These are phyloP conservation scores for Calonectria crousiana DNA, from an alignment of 2,329 filamentous ascomycete genomes.

Conservation along the genomic window DNA sequence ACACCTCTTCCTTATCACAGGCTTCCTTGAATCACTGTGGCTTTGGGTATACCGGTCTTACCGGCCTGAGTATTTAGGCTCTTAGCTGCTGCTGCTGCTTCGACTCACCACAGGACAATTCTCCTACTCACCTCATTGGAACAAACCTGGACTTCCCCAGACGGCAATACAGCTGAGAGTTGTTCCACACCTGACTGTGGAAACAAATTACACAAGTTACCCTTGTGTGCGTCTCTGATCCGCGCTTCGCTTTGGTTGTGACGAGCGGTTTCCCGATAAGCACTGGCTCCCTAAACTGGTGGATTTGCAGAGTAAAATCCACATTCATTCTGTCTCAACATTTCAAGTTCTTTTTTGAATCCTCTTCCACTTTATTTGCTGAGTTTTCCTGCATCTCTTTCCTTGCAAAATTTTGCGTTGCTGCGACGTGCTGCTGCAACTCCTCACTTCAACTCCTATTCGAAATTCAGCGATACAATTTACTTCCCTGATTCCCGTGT, in stretches of 20 bases:
- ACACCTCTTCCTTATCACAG: neutral
- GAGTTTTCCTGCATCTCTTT: neutral
- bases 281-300: neutral
- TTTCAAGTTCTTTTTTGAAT: neutral
- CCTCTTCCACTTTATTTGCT: neutral
- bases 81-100: neutral
- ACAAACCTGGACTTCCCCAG: neutral
- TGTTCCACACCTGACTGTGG: neutral
- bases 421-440: neutral
- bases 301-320: neutral
- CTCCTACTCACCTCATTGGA: neutral
- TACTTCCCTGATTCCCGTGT: neutral
- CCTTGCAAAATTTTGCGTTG: neutral
- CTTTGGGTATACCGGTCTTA: neutral
- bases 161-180: neutral
- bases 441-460: neutral
- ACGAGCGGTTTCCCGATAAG: neutral
- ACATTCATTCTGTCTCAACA: neutral
- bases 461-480: neutral
- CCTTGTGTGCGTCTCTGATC: neutral
- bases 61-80: neutral
- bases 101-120: neutral
- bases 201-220: neutral
- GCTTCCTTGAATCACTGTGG: slow-evolving; percentile 1
- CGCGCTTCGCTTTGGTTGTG: neutral